Evolutionary conservation across 2,329 filamentous ascomycete genomes (phyloP).

Genomic region (Pseudogymnoascus sp.): DNA sequence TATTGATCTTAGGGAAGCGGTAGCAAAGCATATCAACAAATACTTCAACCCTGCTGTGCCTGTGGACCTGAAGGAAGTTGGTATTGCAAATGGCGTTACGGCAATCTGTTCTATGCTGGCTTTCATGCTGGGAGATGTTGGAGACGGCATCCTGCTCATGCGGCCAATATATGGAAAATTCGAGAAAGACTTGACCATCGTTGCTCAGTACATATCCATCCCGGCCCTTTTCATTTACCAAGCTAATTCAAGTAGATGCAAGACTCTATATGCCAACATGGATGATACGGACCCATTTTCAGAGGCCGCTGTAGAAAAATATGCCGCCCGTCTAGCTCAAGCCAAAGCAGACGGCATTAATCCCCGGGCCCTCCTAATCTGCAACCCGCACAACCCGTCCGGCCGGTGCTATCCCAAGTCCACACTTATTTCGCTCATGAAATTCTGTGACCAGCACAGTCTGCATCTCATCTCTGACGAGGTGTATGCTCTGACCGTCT

Average conservation of each 20-base stretch:
- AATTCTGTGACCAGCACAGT: slow-evolving; percentile 34
- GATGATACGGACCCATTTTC: slow-evolving; percentile 32
- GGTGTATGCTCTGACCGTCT: slow-evolving; percentile 41
- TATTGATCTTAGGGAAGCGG: slow-evolving; percentile 30
- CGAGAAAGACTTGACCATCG: slow-evolving; percentile 34
- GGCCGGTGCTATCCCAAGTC: slow-evolving; percentile 19
- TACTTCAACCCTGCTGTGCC: slow-evolving; percentile 31
- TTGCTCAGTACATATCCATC: slow-evolving; percentile 22
- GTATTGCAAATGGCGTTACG: slow-evolving; percentile 35
- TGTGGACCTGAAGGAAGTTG: slow-evolving; percentile 30
- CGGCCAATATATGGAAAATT: slow-evolving; percentile 42
- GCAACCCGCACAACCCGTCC: slow-evolving; percentile 28
- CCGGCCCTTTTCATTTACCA: background rate
- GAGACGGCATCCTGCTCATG: slow-evolving; percentile 38
- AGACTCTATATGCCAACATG: slow-evolving; percentile 26
- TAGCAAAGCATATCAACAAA: slow-evolving; percentile 35
- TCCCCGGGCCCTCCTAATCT: slow-evolving; percentile 34
- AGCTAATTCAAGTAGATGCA: background rate
- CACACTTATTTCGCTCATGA: slow-evolving; percentile 26
- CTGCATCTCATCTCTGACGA: slow-evolving; percentile 43
- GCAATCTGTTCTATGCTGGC: slow-evolving; percentile 35
- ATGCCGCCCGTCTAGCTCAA: slow-evolving; percentile 30
- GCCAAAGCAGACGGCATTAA: slow-evolving; percentile 27
- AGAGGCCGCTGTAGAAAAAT: slow-evolving; percentile 25
- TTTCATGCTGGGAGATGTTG: slow-evolving; percentile 34